phyloP scores from a whole-genome alignment of 192 early-diverging fungal species.

The Gorgonomyces haynaldii region DNA sequence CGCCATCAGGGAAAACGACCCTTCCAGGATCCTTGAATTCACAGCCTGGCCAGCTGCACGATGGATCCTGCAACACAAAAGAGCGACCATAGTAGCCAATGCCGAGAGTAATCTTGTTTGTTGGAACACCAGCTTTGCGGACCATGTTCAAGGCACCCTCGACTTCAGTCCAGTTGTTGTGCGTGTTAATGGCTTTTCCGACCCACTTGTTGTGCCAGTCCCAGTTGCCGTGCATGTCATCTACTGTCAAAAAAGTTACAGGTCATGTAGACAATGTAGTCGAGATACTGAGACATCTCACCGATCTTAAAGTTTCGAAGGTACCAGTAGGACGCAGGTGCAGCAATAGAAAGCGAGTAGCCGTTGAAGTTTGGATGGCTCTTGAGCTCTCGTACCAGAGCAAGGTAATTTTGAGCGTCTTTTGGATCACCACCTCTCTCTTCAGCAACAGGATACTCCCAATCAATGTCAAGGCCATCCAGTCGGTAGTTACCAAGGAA shows the following conservation, averaged over 20 bases:
- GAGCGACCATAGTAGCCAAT: conserved; percentile 18
- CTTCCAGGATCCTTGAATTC: not conserved
- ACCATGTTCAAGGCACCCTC: conserved; percentile 7
- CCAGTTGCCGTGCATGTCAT: conserved; percentile 3
- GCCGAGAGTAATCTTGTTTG: conserved; percentile 17
- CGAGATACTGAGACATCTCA: not conserved
- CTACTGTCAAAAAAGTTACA: not conserved
- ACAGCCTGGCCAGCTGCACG: conserved; percentile 10
- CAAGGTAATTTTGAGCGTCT: too few species aligned
- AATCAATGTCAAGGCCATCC: too few species aligned
- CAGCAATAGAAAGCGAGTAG: too few species aligned
- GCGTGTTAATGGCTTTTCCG: conserved; percentile 4
- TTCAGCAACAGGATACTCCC: too few species aligned
- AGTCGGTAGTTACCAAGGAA: too few species aligned
- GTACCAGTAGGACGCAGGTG: too few species aligned
- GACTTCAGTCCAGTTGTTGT: conserved; percentile 8
- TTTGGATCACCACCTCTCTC: too few species aligned
- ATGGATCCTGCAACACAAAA: conserved; percentile 17
- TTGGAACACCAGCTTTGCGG: conserved; percentile 14
- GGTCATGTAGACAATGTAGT: conserved; percentile 4
- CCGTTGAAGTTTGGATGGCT: too few species aligned
- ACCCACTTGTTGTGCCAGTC: conserved; percentile 7
- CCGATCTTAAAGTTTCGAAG: not conserved
- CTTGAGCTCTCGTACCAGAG: too few species aligned
- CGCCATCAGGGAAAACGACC: not conserved